Evolutionary conservation across 2,329 filamentous ascomycete species (phyloP).

Genomic region (Pyrenochaeta sp.): DNA sequence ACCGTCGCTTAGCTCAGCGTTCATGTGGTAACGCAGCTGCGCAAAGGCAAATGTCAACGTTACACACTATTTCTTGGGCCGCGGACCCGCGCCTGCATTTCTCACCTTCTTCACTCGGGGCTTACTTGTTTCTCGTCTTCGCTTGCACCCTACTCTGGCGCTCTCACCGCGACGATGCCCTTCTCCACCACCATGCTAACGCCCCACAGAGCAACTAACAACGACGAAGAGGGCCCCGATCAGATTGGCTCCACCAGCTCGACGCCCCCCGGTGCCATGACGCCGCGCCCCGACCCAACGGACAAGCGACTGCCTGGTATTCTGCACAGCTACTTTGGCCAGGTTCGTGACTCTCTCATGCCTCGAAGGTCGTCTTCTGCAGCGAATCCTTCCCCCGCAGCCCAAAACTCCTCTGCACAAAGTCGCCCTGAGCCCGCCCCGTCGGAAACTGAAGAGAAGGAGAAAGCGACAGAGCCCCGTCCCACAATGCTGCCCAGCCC

Average conservation of each 20-base stretch:
- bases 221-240: constrained; percentile 76
- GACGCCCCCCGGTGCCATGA: constrained; percentile 89
- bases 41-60: constrained; percentile 30
- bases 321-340: constrained; percentile 94
- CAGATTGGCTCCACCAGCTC: constrained; percentile 82
- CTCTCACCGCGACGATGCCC: constrained; percentile 32
- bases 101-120: constrained; percentile 6
- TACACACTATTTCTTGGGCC: constrained; percentile 43
- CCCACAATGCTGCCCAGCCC: constrained; percentile 64
- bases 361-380: constrained; percentile 51
- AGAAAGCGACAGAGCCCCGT: constrained; percentile 41
- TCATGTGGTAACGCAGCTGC: constrained; percentile 22
- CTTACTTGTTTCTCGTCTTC: constrained; percentile 10
- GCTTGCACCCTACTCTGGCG: background rate
- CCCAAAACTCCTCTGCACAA: constrained; percentile 32
- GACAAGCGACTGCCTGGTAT: constrained; percentile 97
- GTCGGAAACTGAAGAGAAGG: constrained; percentile 33
- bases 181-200: constrained; percentile 46
- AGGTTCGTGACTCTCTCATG: constrained; percentile 86
- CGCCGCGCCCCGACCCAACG: constrained; percentile 89
- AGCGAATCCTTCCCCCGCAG: constrained; percentile 49
- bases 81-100: constrained; percentile 23
- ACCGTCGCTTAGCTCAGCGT: constrained; percentile 30
- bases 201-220: constrained; percentile 60
- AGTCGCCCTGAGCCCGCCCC: constrained; percentile 13